phyloP scores from a whole-genome alignment of 1,139 yeast species.

The Suhomyces choctaworum region DNA sequence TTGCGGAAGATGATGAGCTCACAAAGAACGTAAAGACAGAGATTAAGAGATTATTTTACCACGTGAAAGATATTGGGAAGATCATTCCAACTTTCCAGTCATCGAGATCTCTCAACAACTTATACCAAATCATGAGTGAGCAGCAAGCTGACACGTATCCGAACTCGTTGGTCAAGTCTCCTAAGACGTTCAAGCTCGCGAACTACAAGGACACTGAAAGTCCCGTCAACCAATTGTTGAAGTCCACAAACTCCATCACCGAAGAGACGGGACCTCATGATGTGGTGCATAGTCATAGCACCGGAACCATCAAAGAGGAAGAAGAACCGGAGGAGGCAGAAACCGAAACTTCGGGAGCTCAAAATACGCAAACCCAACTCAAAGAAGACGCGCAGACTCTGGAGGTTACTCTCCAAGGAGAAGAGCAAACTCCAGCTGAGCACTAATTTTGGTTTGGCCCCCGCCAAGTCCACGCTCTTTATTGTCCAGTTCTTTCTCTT shows the following conservation, averaged over 20 bases:
- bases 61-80: constrained; percentile 38
- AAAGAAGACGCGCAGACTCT: too few relatives aligned
- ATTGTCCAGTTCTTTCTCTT: too few relatives aligned
- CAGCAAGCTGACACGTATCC: constrained; percentile 11
- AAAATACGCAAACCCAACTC: not conserved
- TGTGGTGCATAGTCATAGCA: constrained; percentile 30
- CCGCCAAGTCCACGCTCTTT: too few relatives aligned
- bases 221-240: constrained; percentile 40
- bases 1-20: constrained; percentile 30
- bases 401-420: too few relatives aligned
- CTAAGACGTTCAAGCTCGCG: constrained; percentile 44
- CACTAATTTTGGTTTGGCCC: too few relatives aligned
- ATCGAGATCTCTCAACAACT: constrained; percentile 34
- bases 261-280: constrained; percentile 15
- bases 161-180: constrained; percentile 41
- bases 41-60: constrained; percentile 37
- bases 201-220: constrained; percentile 40
- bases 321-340: constrained; percentile 39
- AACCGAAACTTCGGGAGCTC: not conserved
- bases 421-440: too few relatives aligned
- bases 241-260: constrained; percentile 21
- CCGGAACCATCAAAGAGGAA: constrained; percentile 43
- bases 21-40: constrained; percentile 39
- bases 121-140: constrained; percentile 16
- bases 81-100: constrained; percentile 42